Evolutionary conservation across 345 rosid genomes (phyloP).

Genomic region (Pugionium dolabratum): DNA sequence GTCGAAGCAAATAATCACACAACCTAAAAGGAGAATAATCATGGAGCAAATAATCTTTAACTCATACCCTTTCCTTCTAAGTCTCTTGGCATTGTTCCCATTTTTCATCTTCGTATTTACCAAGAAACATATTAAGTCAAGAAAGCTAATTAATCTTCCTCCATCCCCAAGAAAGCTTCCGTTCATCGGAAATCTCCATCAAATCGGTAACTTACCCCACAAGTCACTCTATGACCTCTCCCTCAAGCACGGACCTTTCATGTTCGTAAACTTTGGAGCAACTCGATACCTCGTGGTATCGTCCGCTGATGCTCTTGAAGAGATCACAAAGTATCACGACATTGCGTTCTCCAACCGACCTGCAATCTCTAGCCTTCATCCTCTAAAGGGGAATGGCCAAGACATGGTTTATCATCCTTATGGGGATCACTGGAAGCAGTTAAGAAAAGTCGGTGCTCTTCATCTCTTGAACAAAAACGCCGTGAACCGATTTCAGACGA

Average conservation of each 20-base stretch:
- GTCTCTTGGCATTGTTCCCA: constrained; percentile 1
- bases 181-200: constrained; percentile 29
- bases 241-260: constrained; percentile 27
- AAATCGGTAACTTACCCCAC: constrained; percentile 33
- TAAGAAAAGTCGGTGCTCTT: too few species aligned
- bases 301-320: constrained; percentile 23
- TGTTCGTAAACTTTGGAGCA: constrained; percentile 30
- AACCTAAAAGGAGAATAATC: too few species aligned
- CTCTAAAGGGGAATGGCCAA: too few species aligned
- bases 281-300: constrained; percentile 33
- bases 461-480: too few species aligned
- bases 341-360: constrained; percentile 23
- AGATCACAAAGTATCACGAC: constrained; percentile 30
- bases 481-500: too few species aligned
- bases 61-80: constrained; percentile 7
- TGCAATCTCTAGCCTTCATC: background rate
- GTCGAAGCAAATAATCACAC: too few species aligned
- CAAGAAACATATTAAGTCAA: constrained; percentile 12
- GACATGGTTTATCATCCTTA: too few species aligned
- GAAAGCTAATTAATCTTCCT: constrained; percentile 24
- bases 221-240: constrained; percentile 22
- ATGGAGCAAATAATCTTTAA: constrained; percentile 12
- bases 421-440: too few species aligned
- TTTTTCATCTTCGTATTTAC: background rate
- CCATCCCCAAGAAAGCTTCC: constrained; percentile 35